phyloP scores from a whole-genome alignment of 345 rosid genomes.

The Firmiana major region DNA sequence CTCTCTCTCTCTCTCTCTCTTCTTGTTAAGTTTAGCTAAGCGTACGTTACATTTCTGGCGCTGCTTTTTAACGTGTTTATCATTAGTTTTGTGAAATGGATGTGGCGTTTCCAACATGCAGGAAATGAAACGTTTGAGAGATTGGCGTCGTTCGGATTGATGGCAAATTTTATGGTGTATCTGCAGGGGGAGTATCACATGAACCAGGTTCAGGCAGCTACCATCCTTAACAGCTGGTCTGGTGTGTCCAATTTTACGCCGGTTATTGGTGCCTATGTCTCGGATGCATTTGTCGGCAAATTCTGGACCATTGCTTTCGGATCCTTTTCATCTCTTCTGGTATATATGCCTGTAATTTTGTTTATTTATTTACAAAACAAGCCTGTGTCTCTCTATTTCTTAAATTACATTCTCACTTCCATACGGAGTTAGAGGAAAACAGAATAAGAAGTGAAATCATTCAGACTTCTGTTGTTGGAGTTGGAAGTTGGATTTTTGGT shows the following conservation, averaged over 20 bases:
- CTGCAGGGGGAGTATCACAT: constrained; percentile 50
- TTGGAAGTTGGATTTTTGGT: background rate
- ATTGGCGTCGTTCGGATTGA: constrained; percentile 55
- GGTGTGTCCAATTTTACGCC: constrained; percentile 65
- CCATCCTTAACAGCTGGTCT: constrained; percentile 57
- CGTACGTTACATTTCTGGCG: background rate
- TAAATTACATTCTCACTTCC: background rate
- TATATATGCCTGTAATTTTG: constrained; percentile 19
- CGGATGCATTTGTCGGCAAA: constrained; percentile 46
- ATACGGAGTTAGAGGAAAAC: background rate
- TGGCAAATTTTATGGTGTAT: constrained; percentile 61
- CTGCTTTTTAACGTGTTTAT: background rate
- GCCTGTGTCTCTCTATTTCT: background rate
- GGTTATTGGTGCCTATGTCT: constrained; percentile 59
- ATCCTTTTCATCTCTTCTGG: constrained; percentile 56
- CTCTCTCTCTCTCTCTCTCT: background rate
- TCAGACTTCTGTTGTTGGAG: background rate
- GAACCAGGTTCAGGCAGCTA: constrained; percentile 52
- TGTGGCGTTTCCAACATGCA: constrained; percentile 14
- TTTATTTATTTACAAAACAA: background rate
- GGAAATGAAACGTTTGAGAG: constrained; percentile 82
- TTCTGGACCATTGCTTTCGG: constrained; percentile 49
- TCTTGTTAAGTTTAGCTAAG: background rate
- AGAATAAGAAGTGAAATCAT: background rate
- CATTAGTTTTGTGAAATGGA: too few species aligned